phyloP scores from a whole-genome alignment of 176 grass and related monocot genomes.

The Dendrocalamus sinicus region DNA sequence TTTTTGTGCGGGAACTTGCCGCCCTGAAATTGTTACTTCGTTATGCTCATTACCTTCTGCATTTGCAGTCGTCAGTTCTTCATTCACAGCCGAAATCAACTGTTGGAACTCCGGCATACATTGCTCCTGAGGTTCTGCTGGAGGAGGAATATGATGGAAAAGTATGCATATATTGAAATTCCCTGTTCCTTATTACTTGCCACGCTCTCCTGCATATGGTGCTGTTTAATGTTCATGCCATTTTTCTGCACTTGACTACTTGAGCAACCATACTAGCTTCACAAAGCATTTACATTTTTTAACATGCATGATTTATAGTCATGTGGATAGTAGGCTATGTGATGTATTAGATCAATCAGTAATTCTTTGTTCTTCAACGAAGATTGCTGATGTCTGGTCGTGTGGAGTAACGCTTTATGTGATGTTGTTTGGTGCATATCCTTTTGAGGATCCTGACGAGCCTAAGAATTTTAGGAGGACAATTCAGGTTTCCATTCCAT shows the following conservation, averaged over 20 bases:
- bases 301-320: not conserved
- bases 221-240: not conserved
- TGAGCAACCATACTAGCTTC: not conserved
- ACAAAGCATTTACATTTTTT: not conserved
- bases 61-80: conserved; percentile 71
- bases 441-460: conserved; percentile 90
- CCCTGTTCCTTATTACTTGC: not conserved
- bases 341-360: not conserved
- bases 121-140: conserved; percentile 83
- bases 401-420: conserved; percentile 94
- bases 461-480: conserved; percentile 95
- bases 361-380: conserved; percentile 29
- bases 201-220: not conserved
- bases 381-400: conserved; percentile 98
- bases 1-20: not conserved
- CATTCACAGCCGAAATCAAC: conserved; percentile 83
- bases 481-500: conserved; percentile 63
- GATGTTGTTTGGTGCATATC: conserved; percentile 96
- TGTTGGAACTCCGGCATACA: conserved; percentile 80
- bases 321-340: not conserved
- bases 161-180: conserved; percentile 38
- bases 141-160: conserved; percentile 89
- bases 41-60: not conserved
- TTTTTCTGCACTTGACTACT: conserved; percentile 2
- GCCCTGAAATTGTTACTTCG: not conserved